Conservation (phyloP, 2,329 filamentous ascomycete genomes). For the Mycosphaerella sp. region DNA sequence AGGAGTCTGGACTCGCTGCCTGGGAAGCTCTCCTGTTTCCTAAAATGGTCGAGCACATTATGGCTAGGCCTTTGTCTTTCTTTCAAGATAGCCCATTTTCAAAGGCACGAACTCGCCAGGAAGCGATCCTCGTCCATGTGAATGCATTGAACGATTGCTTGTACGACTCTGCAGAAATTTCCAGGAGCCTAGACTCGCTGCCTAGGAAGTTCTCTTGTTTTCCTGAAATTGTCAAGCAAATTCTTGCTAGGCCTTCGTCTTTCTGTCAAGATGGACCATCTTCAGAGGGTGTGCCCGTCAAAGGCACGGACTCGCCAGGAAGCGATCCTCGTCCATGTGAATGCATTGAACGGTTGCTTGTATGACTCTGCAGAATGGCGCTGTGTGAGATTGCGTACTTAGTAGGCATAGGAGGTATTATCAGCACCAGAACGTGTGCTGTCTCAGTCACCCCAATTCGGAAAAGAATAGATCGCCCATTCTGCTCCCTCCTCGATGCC, state of each 20-base stretch:
- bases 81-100: not conserved
- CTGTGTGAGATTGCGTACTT: conserved; percentile 1
- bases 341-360: not conserved
- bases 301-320: not conserved
- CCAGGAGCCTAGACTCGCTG: too few relatives aligned
- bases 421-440: not conserved
- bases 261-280: not conserved
- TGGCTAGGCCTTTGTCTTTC: not conserved
- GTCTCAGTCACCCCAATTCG: too few relatives aligned
- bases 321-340: not conserved
- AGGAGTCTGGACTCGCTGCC: too few relatives aligned
- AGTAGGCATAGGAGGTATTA: not conserved
- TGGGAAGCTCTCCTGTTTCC: not conserved
- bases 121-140: not conserved
- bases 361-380: not conserved
- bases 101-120: not conserved
- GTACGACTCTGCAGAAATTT: not conserved
- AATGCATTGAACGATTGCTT: not conserved
- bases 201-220: not conserved
- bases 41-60: not conserved
- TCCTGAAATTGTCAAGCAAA: not conserved
- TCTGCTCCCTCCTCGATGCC: not conserved
- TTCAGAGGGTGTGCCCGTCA: not conserved
- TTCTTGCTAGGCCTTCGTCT: not conserved
- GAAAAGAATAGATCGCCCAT: too few relatives aligned